Base-by-base conservation (phyloP, 768 basidiomycete species). In the Pisolithus tinctorius region DNA sequence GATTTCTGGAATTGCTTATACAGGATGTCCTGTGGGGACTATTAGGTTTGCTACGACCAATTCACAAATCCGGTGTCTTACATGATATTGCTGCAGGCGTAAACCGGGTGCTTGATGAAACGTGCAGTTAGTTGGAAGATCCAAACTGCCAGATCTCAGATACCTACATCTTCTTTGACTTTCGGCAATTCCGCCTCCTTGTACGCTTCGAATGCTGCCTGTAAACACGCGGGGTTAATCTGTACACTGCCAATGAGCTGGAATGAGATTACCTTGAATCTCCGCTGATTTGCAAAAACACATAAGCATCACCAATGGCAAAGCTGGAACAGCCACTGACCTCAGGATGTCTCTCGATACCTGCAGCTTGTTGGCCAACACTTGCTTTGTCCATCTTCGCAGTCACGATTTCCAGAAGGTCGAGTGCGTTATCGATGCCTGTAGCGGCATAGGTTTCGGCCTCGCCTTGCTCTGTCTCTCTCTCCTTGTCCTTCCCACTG, bases 1-100 rank as follows among this genome's bases (percentile, higher is more conserved):
- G 89, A 85, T 68, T 96, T 97, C 68, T 96, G 90, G 82, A 97
- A 97, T 67, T 91, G 83, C 70, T 95, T 96, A 80, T 81, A 86
- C 45, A 96, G 71, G 45, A 93, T 70, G 53, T 97, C 93, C 81
- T 92, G 63, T 56, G 49, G 7, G 49, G 31, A 6, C 26, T 17
- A 30, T 57, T 13, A 64, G 47, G 31, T 17, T 25, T 27, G 41
- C 42, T 49, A 20, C 1, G 27, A 48, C 42, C 6, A 39, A 25
- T 49, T 44, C 23, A 29, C 4, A 27, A 23, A 51, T 30, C 52
- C 43, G 1, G 49, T 41, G n/a, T 8, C 41, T 50, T 54, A 84
- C 88, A 64, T 83, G 86, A 68, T 95, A 94, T 67, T 97, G 94
- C 60, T 94, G 86, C 60, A 94, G 67, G 52, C 94, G 83, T 55